Base-by-base conservation (phyloP, 805 yeast species). In the Citeromyces nyonsensis region DNA sequence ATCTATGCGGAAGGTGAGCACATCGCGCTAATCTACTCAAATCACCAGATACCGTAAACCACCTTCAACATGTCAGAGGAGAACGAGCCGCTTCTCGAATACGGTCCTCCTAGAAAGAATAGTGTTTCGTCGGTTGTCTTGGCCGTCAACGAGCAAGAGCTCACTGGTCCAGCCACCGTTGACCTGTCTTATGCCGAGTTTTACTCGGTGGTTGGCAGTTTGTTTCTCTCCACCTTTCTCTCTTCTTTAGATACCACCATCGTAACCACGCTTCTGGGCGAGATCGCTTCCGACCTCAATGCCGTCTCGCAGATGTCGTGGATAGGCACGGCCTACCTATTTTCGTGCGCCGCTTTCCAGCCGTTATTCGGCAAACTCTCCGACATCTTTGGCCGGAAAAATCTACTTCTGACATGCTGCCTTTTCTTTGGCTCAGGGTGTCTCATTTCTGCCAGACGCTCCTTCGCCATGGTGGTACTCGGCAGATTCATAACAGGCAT, bases 401-500 rank as follows among this genome's bases (percentile, higher is more conserved):
- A 63, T 3, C 57, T 60, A 38, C 52, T 69, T 28, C 40, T 74
- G 6, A 47, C 68, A 10, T 74, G 81, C 43, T 63, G 70, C 33
- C 40, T 54, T 1, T 52, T 66, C n/a, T 78, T 78, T 45, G 64
- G 69, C 2, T 26, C 72, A 2, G 86, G 75, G 5, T 63, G 72
- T 39, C 43, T 67, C 9, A 59, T 73, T 31, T 74, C 82, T 47
- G 73, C 68, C 4, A 25, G 61, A 1, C 64, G 77, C 2, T 53
- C 66, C 10, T 61, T 74, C 10, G 40, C 55, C 29, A 41, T 60
- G 34, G 57, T 78, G 39, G 68, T 75, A 6, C 32, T 56, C 20
- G 67, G 78, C 5, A 54, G 85, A 41, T 75, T 83, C 38, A 59
- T 85, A 33, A 73, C 93, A 25, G 96, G 96, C 6, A 66, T 81